Conservation (phyloP, 805 yeast genomes). For the Gaillardinia entomophila region DNA sequence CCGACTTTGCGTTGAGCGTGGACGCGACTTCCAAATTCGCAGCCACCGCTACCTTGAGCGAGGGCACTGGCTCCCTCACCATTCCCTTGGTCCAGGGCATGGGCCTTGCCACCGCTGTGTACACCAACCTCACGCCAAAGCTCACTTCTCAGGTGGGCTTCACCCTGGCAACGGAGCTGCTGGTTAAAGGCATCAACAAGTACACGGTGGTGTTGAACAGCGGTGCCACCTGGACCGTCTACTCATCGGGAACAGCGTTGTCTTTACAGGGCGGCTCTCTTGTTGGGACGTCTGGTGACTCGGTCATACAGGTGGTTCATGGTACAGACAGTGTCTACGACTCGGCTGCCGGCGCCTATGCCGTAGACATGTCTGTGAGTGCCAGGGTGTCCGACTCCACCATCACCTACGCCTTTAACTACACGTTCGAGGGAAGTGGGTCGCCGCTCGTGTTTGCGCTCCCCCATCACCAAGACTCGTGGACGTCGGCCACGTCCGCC, state of each 20-base stretch:
- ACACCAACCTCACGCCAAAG: slow-evolving; percentile 11
- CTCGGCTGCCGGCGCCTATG: neutral
- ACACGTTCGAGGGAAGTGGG: slow-evolving; percentile 42
- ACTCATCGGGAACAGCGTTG: slow-evolving; percentile 6
- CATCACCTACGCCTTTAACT: slow-evolving; percentile 34
- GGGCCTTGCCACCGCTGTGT: slow-evolving; percentile 14
- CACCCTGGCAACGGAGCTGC: slow-evolving; percentile 1
- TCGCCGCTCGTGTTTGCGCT: slow-evolving; percentile 52
- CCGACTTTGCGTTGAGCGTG: neutral
- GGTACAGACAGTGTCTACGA: neutral
- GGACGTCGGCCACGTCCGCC: slow-evolving; percentile 24
- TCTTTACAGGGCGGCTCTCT: neutral
- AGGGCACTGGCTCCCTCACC: slow-evolving; percentile 5
- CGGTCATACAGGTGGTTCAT: slow-evolving; percentile 5
- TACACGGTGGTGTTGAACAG: slow-evolving; percentile 9
- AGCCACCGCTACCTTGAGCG: slow-evolving; percentile 4
- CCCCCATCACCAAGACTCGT: slow-evolving; percentile 57
- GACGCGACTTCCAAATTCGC: slow-evolving; percentile 9
- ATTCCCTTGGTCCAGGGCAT: slow-evolving; percentile 12
- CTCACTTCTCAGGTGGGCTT: slow-evolving; percentile 4
- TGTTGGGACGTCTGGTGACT: slow-evolving; percentile 5
- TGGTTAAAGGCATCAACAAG: slow-evolving; percentile 7
- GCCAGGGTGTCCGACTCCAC: neutral
- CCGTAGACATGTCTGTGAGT: neutral
- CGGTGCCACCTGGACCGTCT: slow-evolving; percentile 11